These are phyloP conservation scores for Andrographis paniculata DNA, from an alignment of 305 asterid species.

Conservation along the genomic window DNA sequence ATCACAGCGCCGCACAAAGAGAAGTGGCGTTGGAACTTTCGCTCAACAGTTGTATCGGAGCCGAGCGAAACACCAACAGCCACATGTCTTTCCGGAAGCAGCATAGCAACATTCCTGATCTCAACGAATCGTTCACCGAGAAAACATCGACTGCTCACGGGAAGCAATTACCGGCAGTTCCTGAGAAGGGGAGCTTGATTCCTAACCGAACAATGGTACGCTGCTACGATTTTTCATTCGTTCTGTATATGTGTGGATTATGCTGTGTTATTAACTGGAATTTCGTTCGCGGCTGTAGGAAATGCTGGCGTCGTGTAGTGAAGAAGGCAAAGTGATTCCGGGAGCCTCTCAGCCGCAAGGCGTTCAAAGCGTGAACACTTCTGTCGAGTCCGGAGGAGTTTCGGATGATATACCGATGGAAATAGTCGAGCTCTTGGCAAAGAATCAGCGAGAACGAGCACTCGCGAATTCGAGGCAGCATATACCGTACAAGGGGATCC, in stretches of 20 bases:
- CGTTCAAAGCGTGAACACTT: constrained; percentile 23
- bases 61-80: constrained; percentile 19
- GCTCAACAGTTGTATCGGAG: constrained; percentile 22
- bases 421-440: constrained; percentile 72
- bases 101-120: constrained; percentile 41
- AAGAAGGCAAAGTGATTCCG: constrained; percentile 24
- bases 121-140: constrained; percentile 40
- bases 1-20: constrained; percentile 18
- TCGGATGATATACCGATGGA: constrained; percentile 88
- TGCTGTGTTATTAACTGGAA: constrained; percentile 12
- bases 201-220: constrained; percentile 36
- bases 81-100: constrained; percentile 19
- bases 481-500: constrained; percentile 16
- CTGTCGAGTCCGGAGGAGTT: constrained; percentile 25
- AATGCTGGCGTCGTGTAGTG: constrained; percentile 20
- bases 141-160: constrained; percentile 21
- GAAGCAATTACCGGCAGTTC: constrained; percentile 21
- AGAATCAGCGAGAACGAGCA: constrained; percentile 49
- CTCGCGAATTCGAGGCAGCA: constrained; percentile 29
- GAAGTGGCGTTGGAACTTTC: constrained; percentile 36
- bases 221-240: no score
- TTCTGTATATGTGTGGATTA: no score
- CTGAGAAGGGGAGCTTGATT: constrained; percentile 25
- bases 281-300: constrained; percentile 25
- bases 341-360: constrained; percentile 19